phyloP scores from a whole-genome alignment of 305 asterid genomes.

The Rubia peregrina region DNA sequence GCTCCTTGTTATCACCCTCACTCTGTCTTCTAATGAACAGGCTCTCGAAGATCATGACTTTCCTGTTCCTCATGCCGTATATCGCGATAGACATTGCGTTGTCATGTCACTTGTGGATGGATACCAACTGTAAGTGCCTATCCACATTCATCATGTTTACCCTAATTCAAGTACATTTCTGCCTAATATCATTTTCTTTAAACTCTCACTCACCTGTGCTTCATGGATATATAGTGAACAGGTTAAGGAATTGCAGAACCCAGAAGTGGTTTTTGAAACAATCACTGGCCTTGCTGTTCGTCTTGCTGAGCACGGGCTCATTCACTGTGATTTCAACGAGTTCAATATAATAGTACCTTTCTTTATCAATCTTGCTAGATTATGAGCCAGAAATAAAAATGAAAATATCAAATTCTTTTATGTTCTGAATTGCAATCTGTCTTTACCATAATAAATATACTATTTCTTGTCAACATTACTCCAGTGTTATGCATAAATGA shows the following conservation, averaged over 20 bases:
- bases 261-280: slow-evolving; percentile 61
- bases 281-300: slow-evolving; percentile 72
- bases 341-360: slow-evolving; percentile 77
- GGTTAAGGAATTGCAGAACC: slow-evolving; percentile 77
- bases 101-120: slow-evolving; percentile 91
- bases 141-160: not conserved
- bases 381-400: not conserved
- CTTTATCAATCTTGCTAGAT: not conserved
- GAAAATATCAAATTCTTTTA: not conserved
- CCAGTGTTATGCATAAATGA: not conserved
- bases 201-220: not conserved
- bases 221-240: slow-evolving; percentile 51
- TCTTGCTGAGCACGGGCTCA: slow-evolving; percentile 90
- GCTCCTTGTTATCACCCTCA: not conserved
- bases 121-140: slow-evolving; percentile 75
- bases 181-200: not conserved
- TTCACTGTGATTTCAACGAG: slow-evolving; percentile 91
- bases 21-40: slow-evolving; percentile 29
- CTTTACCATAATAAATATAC: not conserved
- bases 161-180: not conserved
- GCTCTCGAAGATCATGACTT: slow-evolving; percentile 84
- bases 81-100: slow-evolving; percentile 88
- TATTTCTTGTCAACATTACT: not conserved
- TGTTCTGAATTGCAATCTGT: not conserved
- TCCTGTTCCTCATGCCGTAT: slow-evolving; percentile 93